Evolutionary conservation across 2,329 filamentous ascomycete species (phyloP).

Genomic region (Fonsecaea multimorphosa): DNA sequence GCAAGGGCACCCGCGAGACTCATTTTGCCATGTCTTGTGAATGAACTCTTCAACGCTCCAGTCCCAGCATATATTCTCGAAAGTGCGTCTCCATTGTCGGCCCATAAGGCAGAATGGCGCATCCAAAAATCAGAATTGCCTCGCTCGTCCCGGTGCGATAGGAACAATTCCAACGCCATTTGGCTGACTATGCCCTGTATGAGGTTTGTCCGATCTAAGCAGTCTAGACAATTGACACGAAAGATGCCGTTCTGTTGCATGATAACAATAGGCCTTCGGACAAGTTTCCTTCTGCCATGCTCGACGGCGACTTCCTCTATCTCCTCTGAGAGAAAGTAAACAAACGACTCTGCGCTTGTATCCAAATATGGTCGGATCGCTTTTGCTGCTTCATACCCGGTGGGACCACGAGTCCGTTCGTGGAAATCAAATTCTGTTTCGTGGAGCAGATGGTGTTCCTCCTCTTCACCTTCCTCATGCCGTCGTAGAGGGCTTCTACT

Average conservation of each 20-base stretch:
- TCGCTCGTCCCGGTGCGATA: slow-evolving; percentile 72
- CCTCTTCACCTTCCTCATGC: slow-evolving; percentile 57
- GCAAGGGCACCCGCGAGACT: slow-evolving; percentile 89
- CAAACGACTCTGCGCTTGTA: slow-evolving; percentile 81
- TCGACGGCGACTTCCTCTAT: slow-evolving; percentile 57
- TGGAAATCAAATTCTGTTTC: slow-evolving; percentile 96
- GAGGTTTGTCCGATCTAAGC: slow-evolving; percentile 91
- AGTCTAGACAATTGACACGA: slow-evolving; percentile 93
- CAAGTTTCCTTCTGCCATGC: slow-evolving; percentile 48
- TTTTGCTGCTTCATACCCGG: slow-evolving; percentile 88
- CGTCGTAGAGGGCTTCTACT: slow-evolving; percentile 73
- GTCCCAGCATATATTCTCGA: slow-evolving; percentile 97
- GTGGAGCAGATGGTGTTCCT: slow-evolving; percentile 72
- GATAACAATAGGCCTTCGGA: slow-evolving; percentile 65
- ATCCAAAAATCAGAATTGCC: slow-evolving; percentile 83
- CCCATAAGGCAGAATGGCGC: slow-evolving; percentile 91
- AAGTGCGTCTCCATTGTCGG: slow-evolving; percentile 92
- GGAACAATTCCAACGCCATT: slow-evolving; percentile 86
- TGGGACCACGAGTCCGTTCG: slow-evolving; percentile 84
- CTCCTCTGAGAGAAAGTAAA: slow-evolving; percentile 86
- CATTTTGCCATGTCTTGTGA: slow-evolving; percentile 94
- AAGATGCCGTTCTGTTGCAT: slow-evolving; percentile 96
- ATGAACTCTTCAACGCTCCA: slow-evolving; percentile 92
- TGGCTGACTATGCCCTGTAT: slow-evolving; percentile 95
- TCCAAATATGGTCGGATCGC: slow-evolving; percentile 81